A percentile compares a stretch with the other conserved stretches of the same genome.
phyloP scores from a whole-genome alignment of 331 rosid genomes.

The Prunus yedoensis region DNA sequence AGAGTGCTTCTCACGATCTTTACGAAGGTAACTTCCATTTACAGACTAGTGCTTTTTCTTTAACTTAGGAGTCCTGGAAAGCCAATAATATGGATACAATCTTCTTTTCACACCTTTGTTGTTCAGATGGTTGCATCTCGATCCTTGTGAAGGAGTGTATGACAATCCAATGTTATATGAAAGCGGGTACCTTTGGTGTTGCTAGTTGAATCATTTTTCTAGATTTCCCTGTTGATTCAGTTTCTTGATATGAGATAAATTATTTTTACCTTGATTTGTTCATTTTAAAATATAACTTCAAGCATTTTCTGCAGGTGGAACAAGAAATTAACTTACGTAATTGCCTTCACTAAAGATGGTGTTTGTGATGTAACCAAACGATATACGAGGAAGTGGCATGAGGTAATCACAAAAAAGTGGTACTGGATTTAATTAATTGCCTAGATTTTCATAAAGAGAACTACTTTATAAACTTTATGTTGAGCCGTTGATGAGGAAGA shows the following conservation, averaged over 20 bases:
- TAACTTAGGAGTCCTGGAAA: neutral
- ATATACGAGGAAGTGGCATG: conserved; percentile 91
- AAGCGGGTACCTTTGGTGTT: conserved; percentile 58
- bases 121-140: conserved; percentile 97
- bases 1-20: conserved; percentile 78
- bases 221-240: conserved; percentile 16
- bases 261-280: neutral
- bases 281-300: neutral
- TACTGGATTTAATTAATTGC: conserved; percentile 2
- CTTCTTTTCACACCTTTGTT: conserved; percentile 31
- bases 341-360: conserved; percentile 81
- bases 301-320: conserved; percentile 62
- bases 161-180: conserved; percentile 91
- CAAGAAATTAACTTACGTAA: conserved; percentile 67
- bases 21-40: conserved; percentile 63
- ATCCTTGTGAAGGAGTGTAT: conserved; percentile 85
- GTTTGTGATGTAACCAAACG: conserved; percentile 84
- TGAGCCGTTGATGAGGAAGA: conserved; percentile 14
- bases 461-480: conserved; percentile 5
- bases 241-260: conserved; percentile 21
- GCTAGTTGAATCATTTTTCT: conserved; percentile 6
- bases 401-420: conserved; percentile 43
- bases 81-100: conserved; percentile 5
- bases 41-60: conserved; percentile 17
- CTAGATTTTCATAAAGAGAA: conserved; percentile 1